Base-by-base conservation (phyloP, 2,329 filamentous ascomycete species). In the Sordariomycetes sp. region DNA sequence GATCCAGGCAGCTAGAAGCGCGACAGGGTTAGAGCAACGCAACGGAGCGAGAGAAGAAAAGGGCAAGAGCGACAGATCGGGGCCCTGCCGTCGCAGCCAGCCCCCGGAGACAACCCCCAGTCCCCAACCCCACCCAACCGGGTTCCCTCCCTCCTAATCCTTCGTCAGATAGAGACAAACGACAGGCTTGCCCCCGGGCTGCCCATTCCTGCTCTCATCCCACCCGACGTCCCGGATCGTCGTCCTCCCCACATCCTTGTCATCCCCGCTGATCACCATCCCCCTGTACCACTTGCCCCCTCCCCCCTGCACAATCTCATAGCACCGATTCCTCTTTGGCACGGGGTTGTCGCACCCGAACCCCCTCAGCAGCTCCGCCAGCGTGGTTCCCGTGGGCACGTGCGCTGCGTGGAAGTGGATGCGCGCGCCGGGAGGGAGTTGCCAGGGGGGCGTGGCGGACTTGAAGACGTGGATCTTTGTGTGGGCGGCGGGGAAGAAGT, bases 141-240 rank as follows among this genome's bases (percentile, higher is more conserved):
- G n/a, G n/a, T 32, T 32, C 45, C 10, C 12, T 3, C 3, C 45
- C 45, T 20, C 45, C 69, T 61, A 80, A 54, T 72, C 75, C 65
- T 80, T 82, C 20, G 75, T 78, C 57, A 83, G 71, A 73, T 80
- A 85, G 17, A 85, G 61, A 65, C 79, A 84, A n/a, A 84, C 76
- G 2, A 82, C 74, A 0, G 77, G 76, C 66, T 77, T 78, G 62
- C 74, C 71, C 0, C 74, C 73, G 0, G 67, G 64, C 17, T 72
- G 65, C 0, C 80, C 80, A 1, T 72, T 76, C 10, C 80, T 65
- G 1, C 70, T 71, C 20, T 66, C 65, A 42, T 82, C 77, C 82
- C 84, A 87, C 0, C 84, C 84, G 10, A 84, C 63, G 1, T 82
- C 75, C 59, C 68, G 72, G 59, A 87, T 68, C 0, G 73, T 74